Percentiles rank a stretch among this genome's conserved stretches.
phyloP scores from a whole-genome alignment of 495 filamentous ascomycete genomes.

The Cairneyella variabilis region DNA sequence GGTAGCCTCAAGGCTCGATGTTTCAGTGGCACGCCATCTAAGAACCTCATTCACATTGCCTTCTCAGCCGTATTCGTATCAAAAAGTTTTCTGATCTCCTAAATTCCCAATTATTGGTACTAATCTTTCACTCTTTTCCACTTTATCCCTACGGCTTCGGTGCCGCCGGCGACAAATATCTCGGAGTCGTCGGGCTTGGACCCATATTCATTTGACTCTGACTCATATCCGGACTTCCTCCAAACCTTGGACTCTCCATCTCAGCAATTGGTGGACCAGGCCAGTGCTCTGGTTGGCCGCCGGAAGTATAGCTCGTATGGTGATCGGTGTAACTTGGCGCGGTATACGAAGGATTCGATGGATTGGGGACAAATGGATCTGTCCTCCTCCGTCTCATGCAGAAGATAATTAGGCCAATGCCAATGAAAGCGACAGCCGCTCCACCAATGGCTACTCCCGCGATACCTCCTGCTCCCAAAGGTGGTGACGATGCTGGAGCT shows the following conservation, averaged over 20 bases:
- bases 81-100: too few species aligned
- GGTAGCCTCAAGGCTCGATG: too few species aligned
- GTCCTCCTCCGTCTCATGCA: neutral
- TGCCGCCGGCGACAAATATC: too few species aligned
- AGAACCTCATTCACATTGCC: too few species aligned
- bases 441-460: conserved; percentile 23
- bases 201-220: neutral
- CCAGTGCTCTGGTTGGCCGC: neutral
- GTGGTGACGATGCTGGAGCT: neutral
- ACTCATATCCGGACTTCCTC: neutral
- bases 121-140: too few species aligned
- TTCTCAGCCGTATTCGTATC: too few species aligned
- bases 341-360: conserved; percentile 7
- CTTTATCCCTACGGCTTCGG: too few species aligned
- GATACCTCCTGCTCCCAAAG: conserved; percentile 17
- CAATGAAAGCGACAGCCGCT: conserved; percentile 16
- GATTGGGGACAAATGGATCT: neutral
- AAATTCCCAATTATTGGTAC: too few species aligned
- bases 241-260: conserved; percentile 13
- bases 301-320: conserved; percentile 6
- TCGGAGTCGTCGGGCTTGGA: too few species aligned
- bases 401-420: conserved; percentile 10
- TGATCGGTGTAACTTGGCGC: conserved; percentile 5
- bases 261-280: conserved; percentile 2
- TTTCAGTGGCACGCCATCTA: too few species aligned